Percentiles rank a stretch among this genome's conserved stretches.
phyloP scores from a whole-genome alignment of 179 eudicot species.

The Silene vulgaris region DNA sequence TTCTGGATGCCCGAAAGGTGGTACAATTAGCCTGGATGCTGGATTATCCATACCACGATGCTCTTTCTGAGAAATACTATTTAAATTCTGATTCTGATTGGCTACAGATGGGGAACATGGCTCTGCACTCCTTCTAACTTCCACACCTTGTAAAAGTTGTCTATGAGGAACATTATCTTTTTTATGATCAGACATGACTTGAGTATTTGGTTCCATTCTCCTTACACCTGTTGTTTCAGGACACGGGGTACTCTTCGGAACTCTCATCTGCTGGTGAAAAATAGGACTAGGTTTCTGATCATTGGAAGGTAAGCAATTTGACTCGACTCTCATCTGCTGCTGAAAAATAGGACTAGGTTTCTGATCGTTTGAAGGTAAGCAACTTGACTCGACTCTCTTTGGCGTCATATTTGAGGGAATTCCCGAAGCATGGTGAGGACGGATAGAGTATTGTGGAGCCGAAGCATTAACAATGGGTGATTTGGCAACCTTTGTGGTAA shows the following conservation, averaged over 20 bases:
- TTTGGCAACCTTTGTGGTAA: conserved; percentile 32
- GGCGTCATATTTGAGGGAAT: conserved; percentile 23
- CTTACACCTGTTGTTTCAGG: conserved; percentile 36
- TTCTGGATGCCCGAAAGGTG: conserved; percentile 32
- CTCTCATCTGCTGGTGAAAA: conserved; percentile 35
- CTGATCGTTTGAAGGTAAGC: conserved; percentile 22
- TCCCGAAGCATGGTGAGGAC: conserved; percentile 16
- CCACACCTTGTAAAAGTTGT: conserved; percentile 35
- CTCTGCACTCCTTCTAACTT: conserved; percentile 38
- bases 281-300: conserved; percentile 18
- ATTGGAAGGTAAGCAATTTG: conserved; percentile 23
- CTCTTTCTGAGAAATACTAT: conserved; percentile 33
- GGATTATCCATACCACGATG: conserved; percentile 31
- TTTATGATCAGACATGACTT: conserved; percentile 38
- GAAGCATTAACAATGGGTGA: conserved; percentile 26
- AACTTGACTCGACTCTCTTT: conserved; percentile 23
- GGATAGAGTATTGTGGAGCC: conserved; percentile 20
- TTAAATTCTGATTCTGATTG: conserved; percentile 26
- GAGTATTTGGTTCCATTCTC: conserved; percentile 47
- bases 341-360: conserved; percentile 23
- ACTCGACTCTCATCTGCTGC: conserved; percentile 33
- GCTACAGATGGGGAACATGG: conserved; percentile 34
- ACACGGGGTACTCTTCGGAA: conserved; percentile 31
- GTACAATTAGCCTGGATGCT: conserved; percentile 29
- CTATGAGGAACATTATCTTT: conserved; percentile 28